These are phyloP conservation scores for Populus ilicifolia DNA, from an alignment of 345 rosid genomes.

Conservation along the genomic window DNA sequence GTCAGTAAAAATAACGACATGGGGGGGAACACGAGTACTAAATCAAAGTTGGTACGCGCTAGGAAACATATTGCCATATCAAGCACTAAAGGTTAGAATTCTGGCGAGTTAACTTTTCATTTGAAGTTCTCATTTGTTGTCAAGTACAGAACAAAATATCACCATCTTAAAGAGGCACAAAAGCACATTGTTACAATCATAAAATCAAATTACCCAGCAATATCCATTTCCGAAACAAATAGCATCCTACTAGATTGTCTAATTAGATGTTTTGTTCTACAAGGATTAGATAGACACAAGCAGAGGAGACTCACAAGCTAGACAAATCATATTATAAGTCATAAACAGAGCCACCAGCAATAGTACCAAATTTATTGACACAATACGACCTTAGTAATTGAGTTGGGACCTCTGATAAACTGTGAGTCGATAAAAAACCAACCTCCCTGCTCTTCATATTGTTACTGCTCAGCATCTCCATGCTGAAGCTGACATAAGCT, in stretches of 20 bases:
- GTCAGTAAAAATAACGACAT: neutral
- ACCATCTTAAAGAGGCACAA: slow-evolving; percentile 18
- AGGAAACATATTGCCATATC: neutral
- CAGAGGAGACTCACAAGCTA: slow-evolving; percentile 29
- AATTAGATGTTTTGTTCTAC: slow-evolving; percentile 25
- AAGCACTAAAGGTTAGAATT: neutral
- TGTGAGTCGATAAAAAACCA: slow-evolving; percentile 27
- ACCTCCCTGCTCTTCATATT: slow-evolving; percentile 11
- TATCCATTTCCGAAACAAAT: slow-evolving; percentile 22
- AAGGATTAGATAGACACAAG: slow-evolving; percentile 24
- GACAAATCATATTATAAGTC: slow-evolving; percentile 23
- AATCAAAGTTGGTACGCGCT: neutral
- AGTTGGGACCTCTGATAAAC: slow-evolving; percentile 26
- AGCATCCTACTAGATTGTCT: slow-evolving; percentile 21
- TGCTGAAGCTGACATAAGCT: slow-evolving; percentile 78
- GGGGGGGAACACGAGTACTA: neutral
- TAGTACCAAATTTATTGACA: slow-evolving; percentile 29
- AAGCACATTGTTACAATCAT: slow-evolving; percentile 11
- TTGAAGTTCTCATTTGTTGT: slow-evolving; percentile 16
- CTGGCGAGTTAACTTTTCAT: slow-evolving; percentile 13
- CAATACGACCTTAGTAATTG: slow-evolving; percentile 17
- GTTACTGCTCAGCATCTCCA: slow-evolving; percentile 64
- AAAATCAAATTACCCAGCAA: slow-evolving; percentile 24
- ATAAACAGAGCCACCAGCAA: slow-evolving; percentile 20
- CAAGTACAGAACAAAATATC: slow-evolving; percentile 21